Evolutionary conservation across 2,329 filamentous ascomycete genomes (phyloP).

Genomic region (Lasiodiplodia sp.): DNA sequence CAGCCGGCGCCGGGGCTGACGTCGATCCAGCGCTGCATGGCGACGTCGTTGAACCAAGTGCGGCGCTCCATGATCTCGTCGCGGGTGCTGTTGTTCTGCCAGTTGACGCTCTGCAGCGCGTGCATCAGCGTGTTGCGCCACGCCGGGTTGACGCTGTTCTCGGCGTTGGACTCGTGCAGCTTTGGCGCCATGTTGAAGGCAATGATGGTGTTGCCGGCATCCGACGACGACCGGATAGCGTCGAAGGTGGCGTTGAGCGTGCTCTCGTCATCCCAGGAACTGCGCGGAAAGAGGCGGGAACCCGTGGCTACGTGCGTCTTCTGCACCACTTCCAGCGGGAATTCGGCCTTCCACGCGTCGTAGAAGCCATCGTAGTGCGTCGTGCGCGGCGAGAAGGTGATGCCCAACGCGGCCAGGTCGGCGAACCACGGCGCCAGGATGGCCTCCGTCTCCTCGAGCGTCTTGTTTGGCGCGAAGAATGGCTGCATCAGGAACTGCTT

Average conservation of each 20-base stretch:
- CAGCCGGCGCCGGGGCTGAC: constrained; percentile 33
- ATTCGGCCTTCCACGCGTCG: constrained; percentile 49
- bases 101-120: constrained; percentile 38
- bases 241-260: constrained; percentile 49
- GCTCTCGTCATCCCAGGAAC: constrained; percentile 46
- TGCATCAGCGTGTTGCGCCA: constrained; percentile 35
- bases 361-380: constrained; percentile 48
- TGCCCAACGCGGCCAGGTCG: constrained; percentile 46
- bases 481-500: constrained; percentile 40
- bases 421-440: constrained; percentile 41
- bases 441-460: constrained; percentile 42
- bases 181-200: constrained; percentile 29
- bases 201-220: constrained; percentile 15
- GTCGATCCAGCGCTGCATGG: constrained; percentile 20
- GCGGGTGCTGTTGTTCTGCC: constrained; percentile 41
- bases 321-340: constrained; percentile 48
- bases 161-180: constrained; percentile 19
- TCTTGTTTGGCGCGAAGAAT: constrained; percentile 48
- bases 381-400: constrained; percentile 49
- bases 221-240: constrained; percentile 23
- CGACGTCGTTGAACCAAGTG: constrained; percentile 25
- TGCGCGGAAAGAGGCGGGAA: constrained; percentile 56
- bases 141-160: constrained; percentile 37
- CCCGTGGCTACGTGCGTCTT: constrained; percentile 50
- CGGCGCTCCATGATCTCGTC: constrained; percentile 24